These are phyloP conservation scores for Sphagnurus paluster DNA, from an alignment of 1,284 basidiomycete species.

Conservation along the genomic window DNA sequence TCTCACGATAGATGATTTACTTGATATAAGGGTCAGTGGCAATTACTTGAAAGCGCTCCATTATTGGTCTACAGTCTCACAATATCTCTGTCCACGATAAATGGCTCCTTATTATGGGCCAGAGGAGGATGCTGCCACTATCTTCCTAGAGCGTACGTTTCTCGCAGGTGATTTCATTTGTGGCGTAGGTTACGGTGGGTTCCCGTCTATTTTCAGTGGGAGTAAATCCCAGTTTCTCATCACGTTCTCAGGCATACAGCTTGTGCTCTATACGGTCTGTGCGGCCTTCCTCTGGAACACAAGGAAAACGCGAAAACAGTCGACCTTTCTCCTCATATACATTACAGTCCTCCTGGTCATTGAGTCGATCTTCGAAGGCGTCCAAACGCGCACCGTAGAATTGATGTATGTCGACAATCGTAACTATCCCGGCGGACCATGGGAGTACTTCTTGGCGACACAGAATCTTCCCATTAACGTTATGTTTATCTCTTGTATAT, in stretches of 20 bases:
- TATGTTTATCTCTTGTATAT: conserved; percentile 37
- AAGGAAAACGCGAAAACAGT: conserved; percentile 10
- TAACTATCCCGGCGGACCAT: conserved; percentile 41
- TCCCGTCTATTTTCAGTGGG: background rate
- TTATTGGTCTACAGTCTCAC: too few relatives aligned
- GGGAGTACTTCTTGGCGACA: conserved; percentile 39
- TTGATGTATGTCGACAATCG: conserved; percentile 44
- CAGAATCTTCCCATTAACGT: conserved; percentile 40
- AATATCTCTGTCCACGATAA: too few relatives aligned
- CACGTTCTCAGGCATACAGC: conserved; percentile 10
- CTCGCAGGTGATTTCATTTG: conserved; percentile 19
- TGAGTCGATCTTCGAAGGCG: conserved; percentile 38
- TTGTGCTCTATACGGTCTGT: conserved; percentile 15
- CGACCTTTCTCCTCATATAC: conserved; percentile 17
- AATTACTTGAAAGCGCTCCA: too few relatives aligned
- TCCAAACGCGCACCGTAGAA: conserved; percentile 38
- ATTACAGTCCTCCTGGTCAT: conserved; percentile 37
- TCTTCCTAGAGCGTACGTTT: conserved; percentile 10
- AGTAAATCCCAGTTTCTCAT: background rate
- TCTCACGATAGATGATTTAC: too few relatives aligned
- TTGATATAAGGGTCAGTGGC: too few relatives aligned
- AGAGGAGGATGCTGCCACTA: conserved; percentile 3
- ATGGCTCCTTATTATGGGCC: conserved; percentile 12
- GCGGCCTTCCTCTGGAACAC: conserved; percentile 16
- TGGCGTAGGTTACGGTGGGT: conserved; percentile 17